Evolutionary conservation across 495 filamentous ascomycete species (phyloP).

Genomic region (Hypoxylon trugodes): DNA sequence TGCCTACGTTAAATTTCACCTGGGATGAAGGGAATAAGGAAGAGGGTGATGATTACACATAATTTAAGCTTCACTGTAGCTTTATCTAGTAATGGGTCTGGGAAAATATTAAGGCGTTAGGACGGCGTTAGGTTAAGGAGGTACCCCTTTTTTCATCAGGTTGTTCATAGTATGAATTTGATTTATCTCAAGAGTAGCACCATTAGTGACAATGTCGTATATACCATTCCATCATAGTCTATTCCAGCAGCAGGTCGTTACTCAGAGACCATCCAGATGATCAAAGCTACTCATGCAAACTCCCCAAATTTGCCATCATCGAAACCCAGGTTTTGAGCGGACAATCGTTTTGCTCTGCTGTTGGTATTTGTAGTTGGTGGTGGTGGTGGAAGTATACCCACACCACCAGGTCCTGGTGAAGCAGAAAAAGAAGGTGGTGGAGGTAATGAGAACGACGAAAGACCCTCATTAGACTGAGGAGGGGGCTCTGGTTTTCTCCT

Average conservation of each 20-base stretch:
- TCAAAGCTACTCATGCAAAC: constrained; percentile 59
- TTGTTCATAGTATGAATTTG: constrained; percentile 14
- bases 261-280: constrained; percentile 4
- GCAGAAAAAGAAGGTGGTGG: constrained; percentile 52
- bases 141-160: too few relatives aligned
- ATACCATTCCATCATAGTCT: background rate
- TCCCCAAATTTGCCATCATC: constrained; percentile 74
- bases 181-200: constrained; percentile 9
- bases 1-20: constrained; percentile 37
- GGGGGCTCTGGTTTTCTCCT: constrained; percentile 44
- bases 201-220: background rate
- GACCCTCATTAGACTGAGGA: constrained; percentile 32
- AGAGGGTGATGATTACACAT: background rate
- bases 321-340: constrained; percentile 65
- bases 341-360: constrained; percentile 59
- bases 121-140: constrained; percentile 4
- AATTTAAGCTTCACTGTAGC: background rate
- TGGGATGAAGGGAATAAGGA: constrained; percentile 9
- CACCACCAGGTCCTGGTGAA: constrained; percentile 28
- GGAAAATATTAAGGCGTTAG: background rate
- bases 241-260: background rate
- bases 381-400: constrained; percentile 64
- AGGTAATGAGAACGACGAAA: constrained; percentile 61
- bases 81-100: background rate
- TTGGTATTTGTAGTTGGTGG: constrained; percentile 68